Evolutionary conservation across 495 filamentous ascomycete species (phyloP).

Genomic region (Astrocystis sublimbata): DNA sequence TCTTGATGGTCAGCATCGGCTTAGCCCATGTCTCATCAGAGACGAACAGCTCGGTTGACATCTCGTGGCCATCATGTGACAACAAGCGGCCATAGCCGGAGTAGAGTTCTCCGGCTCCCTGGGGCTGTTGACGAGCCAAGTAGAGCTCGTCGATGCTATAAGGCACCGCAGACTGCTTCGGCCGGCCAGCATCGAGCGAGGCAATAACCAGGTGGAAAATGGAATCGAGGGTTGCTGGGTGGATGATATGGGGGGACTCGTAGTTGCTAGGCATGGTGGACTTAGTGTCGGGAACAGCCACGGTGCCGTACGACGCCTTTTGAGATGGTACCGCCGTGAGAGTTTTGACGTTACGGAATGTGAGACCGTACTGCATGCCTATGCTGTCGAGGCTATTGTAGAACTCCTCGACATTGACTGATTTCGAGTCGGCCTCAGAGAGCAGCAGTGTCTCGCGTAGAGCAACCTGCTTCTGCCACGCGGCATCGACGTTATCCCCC

Average conservation of each 20-base stretch:
- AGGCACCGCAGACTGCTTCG: slow-evolving; percentile 6
- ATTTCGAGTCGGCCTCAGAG: slow-evolving; percentile 14
- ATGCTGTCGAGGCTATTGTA: slow-evolving; percentile 35
- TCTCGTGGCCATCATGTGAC: background rate
- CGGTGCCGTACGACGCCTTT: background rate
- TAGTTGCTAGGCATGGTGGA: slow-evolving; percentile 43
- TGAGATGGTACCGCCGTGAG: slow-evolving; percentile 8
- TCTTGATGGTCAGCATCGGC: background rate
- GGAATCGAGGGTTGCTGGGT: slow-evolving; percentile 42
- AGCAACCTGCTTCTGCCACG: background rate
- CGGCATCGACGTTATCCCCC: background rate
- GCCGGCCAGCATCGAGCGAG: background rate
- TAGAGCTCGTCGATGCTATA: slow-evolving; percentile 3
- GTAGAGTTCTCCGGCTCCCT: background rate
- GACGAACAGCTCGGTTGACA: background rate
- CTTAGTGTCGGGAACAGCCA: slow-evolving; percentile 39
- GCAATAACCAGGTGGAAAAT: slow-evolving; percentile 14
- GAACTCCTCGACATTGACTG: slow-evolving; percentile 24
- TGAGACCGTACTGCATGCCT: slow-evolving; percentile 48
- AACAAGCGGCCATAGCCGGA: background rate
- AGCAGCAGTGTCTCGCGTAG: background rate
- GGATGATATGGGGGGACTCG: slow-evolving; percentile 39
- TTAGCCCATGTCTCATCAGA: background rate
- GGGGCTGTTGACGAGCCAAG: background rate
- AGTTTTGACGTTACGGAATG: slow-evolving; percentile 42